Evolutionary conservation across 805 yeast species (phyloP), one percentile per base, ranked within the genome.

Genomic region (Saccharomycopsis vini): DNA sequence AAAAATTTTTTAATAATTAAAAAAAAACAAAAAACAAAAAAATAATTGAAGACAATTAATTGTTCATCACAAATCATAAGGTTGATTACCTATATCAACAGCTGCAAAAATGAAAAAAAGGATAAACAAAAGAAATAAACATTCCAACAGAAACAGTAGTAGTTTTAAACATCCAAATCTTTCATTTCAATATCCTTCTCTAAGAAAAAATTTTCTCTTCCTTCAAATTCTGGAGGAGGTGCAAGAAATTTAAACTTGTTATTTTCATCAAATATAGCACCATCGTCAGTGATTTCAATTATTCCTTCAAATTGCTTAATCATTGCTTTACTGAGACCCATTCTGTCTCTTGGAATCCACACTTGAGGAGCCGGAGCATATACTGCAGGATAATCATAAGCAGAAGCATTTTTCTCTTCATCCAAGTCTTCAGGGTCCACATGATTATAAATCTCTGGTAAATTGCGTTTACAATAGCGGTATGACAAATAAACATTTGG

Each of bases 321-420:
- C 54, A 80, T 77, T 12, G 56, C 58, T 2, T 68, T 62, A 1
- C 95, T 82, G 53, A 86, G 72, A 1, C 97, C 97, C 73, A 77
- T 75, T 7, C 85, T 81, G 60, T 90, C 98, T 46, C 68, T 67
- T n/a, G 97, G 94, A 55, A 90, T 76, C 98, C 98, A 90, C 18
- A 90, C 64, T n/a, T 69, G 67, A 2, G 95, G 95, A 53, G 84
- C 73, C 36, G 68, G 60, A 0, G 81, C 81, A 22, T 75, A 65
- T 15, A 81, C 78, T 5, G 81, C 84, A 2, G 97, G 97, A 56
- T 72, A 73, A 55, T 77, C 76, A 62, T 81, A 90, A 0, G 95
- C 92, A 50, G 73, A 77, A 40, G 72, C 68, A 46, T 75, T 78
- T 18, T 58, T 65, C 13, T 61, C 69, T 3, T 62, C 67, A 2